Evolutionary conservation across 495 filamentous ascomycete species (phyloP).

Genomic region (Xylaria longipes): DNA sequence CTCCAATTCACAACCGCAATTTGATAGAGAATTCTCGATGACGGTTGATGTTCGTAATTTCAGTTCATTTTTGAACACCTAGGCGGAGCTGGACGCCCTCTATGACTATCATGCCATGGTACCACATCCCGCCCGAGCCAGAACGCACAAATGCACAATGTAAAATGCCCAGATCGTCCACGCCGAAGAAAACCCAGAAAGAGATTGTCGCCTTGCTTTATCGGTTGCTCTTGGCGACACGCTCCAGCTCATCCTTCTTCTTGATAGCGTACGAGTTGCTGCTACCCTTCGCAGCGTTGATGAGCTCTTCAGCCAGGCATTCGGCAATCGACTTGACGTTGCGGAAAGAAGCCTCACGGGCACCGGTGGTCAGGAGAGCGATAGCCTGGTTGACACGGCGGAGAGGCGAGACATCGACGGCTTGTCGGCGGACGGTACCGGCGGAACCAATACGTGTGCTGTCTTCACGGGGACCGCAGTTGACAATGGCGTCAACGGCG

Average conservation of each 20-base stretch:
- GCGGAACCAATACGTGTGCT: constrained; percentile 98
- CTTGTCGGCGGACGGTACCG: constrained; percentile 99
- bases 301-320: constrained; percentile 99
- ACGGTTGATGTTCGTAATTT: constrained; percentile 35
- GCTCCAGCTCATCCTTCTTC: constrained; percentile 99
- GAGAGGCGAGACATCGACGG: constrained; percentile 99
- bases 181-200: constrained; percentile 50
- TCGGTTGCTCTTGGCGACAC: constrained; percentile 99
- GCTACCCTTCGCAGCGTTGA: constrained; percentile 99
- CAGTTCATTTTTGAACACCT: constrained; percentile 43
- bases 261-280: constrained; percentile 99
- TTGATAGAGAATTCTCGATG: constrained; percentile 14
- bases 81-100: constrained; percentile 51
- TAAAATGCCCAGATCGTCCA: constrained; percentile 57
- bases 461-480: constrained; percentile 99
- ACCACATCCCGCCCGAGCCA: constrained; percentile 52
- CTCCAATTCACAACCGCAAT: constrained; percentile 22
- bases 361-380: constrained; percentile 94
- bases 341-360: constrained; percentile 95
- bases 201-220: constrained; percentile 58
- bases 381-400: constrained; percentile 99
- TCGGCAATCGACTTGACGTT: constrained; percentile 99
- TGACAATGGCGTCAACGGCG: constrained; percentile 98
- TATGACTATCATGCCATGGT: constrained; percentile 56
- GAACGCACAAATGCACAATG: constrained; percentile 58